Percentiles rank a stretch among this genome's conserved stretches.
phyloP scores from a whole-genome alignment of 2,329 filamentous ascomycete genomes.

The Aspergillus flavus region DNA sequence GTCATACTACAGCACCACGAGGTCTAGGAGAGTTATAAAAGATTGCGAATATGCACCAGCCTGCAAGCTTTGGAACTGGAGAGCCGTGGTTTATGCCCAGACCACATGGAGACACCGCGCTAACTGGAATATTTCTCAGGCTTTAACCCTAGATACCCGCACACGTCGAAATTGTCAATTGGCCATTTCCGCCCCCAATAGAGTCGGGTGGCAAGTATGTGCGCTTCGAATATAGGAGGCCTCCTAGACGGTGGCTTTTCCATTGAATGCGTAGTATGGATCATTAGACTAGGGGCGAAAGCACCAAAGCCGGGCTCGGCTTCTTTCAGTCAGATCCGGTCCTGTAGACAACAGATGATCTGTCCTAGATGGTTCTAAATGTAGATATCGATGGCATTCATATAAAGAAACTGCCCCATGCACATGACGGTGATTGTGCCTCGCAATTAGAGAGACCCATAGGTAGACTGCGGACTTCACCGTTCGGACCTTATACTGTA shows the following conservation, averaged over 20 bases:
- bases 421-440: background rate
- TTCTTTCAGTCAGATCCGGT: background rate
- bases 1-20: background rate
- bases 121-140: background rate
- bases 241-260: background rate
- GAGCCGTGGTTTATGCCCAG: background rate
- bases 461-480: background rate
- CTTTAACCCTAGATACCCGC: constrained; percentile 3
- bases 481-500: background rate
- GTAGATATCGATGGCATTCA: background rate
- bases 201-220: no score
- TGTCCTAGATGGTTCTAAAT: background rate
- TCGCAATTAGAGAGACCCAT: background rate
- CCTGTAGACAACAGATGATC: background rate
- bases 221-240: background rate
- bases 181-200: background rate
- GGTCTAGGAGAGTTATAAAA: background rate
- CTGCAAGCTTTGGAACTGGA: background rate
- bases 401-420: background rate
- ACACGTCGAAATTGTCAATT: background rate
- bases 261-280: background rate
- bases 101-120: background rate
- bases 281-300: background rate
- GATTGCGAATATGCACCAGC: background rate
- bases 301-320: background rate